These are phyloP conservation scores for Oryza officinalis DNA, from an alignment of 176 grass and related monocot genomes.

Conservation along the genomic window DNA sequence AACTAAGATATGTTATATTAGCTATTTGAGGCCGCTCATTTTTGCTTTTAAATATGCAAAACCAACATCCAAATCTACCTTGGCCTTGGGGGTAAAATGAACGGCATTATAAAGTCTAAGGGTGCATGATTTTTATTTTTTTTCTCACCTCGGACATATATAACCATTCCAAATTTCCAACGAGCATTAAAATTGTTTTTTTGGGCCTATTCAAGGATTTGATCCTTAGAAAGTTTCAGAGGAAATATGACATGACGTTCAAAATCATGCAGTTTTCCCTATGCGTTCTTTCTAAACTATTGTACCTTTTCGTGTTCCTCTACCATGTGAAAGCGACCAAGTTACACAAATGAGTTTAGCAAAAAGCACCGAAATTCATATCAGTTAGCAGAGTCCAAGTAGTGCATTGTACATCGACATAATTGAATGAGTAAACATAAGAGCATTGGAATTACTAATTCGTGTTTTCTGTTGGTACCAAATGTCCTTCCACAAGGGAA, in stretches of 20 bases:
- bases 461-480: background rate
- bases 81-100: too few relatives aligned
- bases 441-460: background rate
- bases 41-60: too few relatives aligned
- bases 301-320: background rate
- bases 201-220: background rate
- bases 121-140: background rate
- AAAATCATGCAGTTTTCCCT: background rate
- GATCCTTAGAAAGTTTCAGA: background rate
- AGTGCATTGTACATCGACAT: background rate
- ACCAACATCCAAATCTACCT: too few relatives aligned
- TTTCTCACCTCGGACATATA: background rate
- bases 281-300: background rate
- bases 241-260: background rate
- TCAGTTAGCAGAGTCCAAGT: background rate
- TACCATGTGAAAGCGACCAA: background rate
- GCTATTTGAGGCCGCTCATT: too few relatives aligned
- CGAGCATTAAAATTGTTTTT: background rate
- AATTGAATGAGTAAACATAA: background rate
- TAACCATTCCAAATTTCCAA: background rate
- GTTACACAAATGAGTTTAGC: background rate
- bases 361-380: background rate
- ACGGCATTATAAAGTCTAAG: too few relatives aligned
- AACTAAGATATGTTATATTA: too few relatives aligned
- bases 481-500: background rate